Percentiles rank a stretch among this genome's conserved stretches.
Evolutionary conservation across 192 early-diverging fungal species (phyloP).

Genomic region (Phycomyces blakesleeanus): DNA sequence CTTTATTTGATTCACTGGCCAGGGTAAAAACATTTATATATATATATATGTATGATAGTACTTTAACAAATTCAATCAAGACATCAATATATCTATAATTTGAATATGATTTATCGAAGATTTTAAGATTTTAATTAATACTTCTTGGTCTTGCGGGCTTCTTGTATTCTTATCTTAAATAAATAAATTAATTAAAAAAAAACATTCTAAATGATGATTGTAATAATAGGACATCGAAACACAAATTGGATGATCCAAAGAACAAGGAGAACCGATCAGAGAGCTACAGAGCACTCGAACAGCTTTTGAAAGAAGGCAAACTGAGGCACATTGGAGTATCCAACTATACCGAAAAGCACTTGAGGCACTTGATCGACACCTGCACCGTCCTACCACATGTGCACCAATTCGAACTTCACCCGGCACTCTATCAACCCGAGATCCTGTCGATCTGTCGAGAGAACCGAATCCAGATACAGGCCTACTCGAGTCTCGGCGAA

Average conservation of each 20-base stretch:
- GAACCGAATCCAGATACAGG: constrained; percentile 58
- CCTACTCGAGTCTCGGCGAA: constrained; percentile 73
- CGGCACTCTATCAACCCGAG: constrained; percentile 53
- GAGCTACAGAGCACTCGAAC: constrained; percentile 64
- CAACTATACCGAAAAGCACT: constrained; percentile 61
- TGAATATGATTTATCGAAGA: no score
- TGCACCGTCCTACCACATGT: constrained; percentile 61
- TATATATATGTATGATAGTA: no score
- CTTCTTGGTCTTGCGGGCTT: background rate
- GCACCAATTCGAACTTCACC: constrained; percentile 71
- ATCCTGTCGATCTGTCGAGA: constrained; percentile 52
- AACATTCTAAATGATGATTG: no score
- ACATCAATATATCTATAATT: no score
- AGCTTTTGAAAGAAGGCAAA: constrained; percentile 52
- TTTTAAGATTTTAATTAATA: no score
- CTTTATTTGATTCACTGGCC: constrained; percentile 80
- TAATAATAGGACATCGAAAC: constrained; percentile 25
- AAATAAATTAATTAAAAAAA: background rate
- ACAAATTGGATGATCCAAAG: constrained; percentile 30
- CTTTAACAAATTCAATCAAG: no score
- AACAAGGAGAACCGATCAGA: constrained; percentile 49
- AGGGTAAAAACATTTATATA: constrained; percentile 41
- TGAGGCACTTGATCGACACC: constrained; percentile 53
- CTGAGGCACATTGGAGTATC: constrained; percentile 67
- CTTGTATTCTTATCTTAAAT: background rate